Percentiles rank a stretch among this genome's conserved stretches.
Conservation (phyloP, 352 stramenopile species). For the Pythium oligandrum region DNA sequence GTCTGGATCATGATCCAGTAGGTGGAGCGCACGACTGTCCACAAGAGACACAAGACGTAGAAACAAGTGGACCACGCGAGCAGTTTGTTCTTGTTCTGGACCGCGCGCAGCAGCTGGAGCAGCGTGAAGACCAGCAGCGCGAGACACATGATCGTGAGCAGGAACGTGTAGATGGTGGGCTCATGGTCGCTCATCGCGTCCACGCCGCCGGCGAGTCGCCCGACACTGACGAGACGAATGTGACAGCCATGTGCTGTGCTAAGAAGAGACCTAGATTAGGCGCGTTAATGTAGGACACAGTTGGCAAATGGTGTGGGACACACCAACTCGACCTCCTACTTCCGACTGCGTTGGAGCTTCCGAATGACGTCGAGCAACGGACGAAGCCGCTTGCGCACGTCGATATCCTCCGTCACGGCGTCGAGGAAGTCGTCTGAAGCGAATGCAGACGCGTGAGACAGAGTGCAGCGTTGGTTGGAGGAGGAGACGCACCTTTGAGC, state of each 20-base stretch:
- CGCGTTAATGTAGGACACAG: too few relatives aligned
- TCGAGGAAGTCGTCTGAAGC: conserved; percentile 65
- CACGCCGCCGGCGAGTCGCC: background rate
- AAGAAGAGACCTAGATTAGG: too few relatives aligned
- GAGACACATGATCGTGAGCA: conserved; percentile 76
- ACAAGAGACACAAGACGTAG: conserved; percentile 73
- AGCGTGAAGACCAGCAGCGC: conserved; percentile 70
- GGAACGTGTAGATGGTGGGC: conserved; percentile 67
- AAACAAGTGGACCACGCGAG: conserved; percentile 83
- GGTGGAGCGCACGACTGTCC: conserved; percentile 70
- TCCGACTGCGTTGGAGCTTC: conserved; percentile 8
- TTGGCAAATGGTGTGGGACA: too few relatives aligned
- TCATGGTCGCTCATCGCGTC: conserved; percentile 31
- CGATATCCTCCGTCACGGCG: conserved; percentile 47
- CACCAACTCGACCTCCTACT: too few relatives aligned
- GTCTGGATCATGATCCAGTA: conserved; percentile 85
- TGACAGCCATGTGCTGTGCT: too few relatives aligned
- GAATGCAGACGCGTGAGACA: conserved; percentile 1
- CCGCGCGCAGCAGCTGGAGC: conserved; percentile 50
- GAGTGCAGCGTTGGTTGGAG: background rate
- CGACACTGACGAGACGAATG: too few relatives aligned
- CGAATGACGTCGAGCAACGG: conserved; percentile 62
- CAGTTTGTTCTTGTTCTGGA: conserved; percentile 82
- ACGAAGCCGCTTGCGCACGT: conserved; percentile 66
- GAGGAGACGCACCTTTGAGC: conserved; percentile 37